phyloP scores from a whole-genome alignment of 805 yeast genomes.

The Saccharomycopsis sp. region DNA sequence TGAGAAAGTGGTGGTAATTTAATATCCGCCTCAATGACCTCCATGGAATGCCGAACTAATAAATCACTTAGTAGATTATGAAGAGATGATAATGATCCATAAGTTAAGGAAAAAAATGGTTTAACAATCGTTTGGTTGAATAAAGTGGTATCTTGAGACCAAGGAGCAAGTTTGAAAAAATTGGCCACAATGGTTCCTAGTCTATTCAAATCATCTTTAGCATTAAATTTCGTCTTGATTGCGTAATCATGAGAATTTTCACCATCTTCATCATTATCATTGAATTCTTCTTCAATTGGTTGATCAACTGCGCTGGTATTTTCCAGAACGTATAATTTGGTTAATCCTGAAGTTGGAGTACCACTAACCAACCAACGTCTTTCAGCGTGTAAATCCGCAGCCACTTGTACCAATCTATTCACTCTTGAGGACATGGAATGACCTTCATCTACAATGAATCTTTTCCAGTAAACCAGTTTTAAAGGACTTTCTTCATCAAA shows the following conservation, averaged over 20 bases:
- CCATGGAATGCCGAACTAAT: constrained; percentile 45
- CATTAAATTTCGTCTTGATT: constrained; percentile 40
- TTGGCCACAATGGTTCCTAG: constrained; percentile 42
- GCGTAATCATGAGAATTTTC: constrained; percentile 27
- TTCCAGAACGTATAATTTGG: constrained; percentile 42
- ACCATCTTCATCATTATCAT: constrained; percentile 18
- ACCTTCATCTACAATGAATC: constrained; percentile 69
- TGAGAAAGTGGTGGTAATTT: constrained; percentile 49
- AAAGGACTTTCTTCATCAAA: constrained; percentile 29
- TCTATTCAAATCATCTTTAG: constrained; percentile 40
- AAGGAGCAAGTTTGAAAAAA: constrained; percentile 51
- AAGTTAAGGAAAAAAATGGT: constrained; percentile 34
- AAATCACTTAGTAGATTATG: constrained; percentile 34
- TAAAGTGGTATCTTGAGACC: constrained; percentile 32
- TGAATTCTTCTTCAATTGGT: constrained; percentile 18
- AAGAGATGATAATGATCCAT: constrained; percentile 34
- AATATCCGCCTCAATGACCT: constrained; percentile 45
- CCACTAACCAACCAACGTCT: constrained; percentile 70
- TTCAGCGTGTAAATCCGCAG: constrained; percentile 41
- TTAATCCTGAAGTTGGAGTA: constrained; percentile 64
- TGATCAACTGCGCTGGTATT: no score
- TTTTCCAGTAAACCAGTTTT: constrained; percentile 46
- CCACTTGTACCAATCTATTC: constrained; percentile 39
- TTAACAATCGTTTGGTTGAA: constrained; percentile 39
- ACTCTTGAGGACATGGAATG: constrained; percentile 48